Base-by-base conservation (phyloP, 495 filamentous ascomycete genomes). In the Penicillium samsonianum region DNA sequence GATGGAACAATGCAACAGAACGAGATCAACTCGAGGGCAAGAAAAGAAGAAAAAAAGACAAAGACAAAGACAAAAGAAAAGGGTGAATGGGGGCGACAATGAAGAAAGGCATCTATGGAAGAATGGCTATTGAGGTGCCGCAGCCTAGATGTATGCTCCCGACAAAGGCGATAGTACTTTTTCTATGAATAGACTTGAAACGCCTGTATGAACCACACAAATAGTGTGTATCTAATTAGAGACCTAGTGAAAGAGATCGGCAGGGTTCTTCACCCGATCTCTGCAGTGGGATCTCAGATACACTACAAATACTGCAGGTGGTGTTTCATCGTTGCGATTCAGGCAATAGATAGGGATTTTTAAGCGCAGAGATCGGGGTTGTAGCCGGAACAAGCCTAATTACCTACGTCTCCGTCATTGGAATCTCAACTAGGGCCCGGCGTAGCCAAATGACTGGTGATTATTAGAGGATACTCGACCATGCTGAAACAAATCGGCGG, bases 21-120 rank as follows among this genome's bases (percentile, higher is more conserved):
- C 64, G 60, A 65, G 60, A 55, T 60, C 60, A 64, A 60, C 55
- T 62, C 61, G 59, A 63, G 50, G 35, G 31, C 37, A 58, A 48
- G 30, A 60, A 57, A 50, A 48, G 45, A 65, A 57, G 38, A 54
- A 66, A 10, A 50, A 62, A 71, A 50, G 53, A 62, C 58, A 61
- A 43, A 55, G 62, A 64, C 52, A 63, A 60, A 55, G 62, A 64
- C 52, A 63, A 60, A 55, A 51, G 63, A 38, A 44, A 48, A 55
- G 12, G 26, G 10, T 17, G 35, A 43, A 42, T 43, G 50, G 55
- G 55, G 64, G 25, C 16, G 49, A 52, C 20, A 53, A 53, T 41
- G 37, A 23, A 59, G 52, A 49, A 35, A 20, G 40, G 46, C 35
- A 58, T 53, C 52, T 51, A 57, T 40, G 11, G 54, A 23, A 60